Base-by-base conservation (phyloP, 208 protist genomes). In the Paratrypanosoma confusum region DNA sequence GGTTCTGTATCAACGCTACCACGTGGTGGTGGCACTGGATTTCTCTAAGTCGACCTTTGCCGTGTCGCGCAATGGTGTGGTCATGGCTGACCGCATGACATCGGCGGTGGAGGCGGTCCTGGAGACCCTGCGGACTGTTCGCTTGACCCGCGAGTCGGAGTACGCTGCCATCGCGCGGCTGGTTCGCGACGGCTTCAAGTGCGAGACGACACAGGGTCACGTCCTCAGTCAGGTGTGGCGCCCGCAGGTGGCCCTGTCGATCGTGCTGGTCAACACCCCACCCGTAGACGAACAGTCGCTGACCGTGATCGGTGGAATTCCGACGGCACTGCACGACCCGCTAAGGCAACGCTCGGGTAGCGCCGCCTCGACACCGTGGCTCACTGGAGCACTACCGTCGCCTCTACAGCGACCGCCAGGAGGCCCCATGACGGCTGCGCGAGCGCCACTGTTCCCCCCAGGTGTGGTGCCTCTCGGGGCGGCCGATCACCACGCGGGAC, bases 221-320 rank as follows among this genome's bases (percentile, higher is more conserved):
- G 52, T 88, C 35, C 21, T 83, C 40, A 26, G 44, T 28, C 74
- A 82, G 24, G 71, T 90, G 41, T 93, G 84, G 81, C 41, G 50
- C 29, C 84, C 84, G 3, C 47, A 21, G 13, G 51, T 93, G 1
- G 44, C 50, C 4, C 57, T 90, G 13, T 77, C 74, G 24, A 69
- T 93, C 8, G 40, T 90, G 5, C 59, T 93, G 16, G 50, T 90
- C 14, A 93, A 93, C 59, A 62, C 68, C 0, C 83, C 83, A 11
- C 44, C 3, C 14, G 8, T 48, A 16, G 52, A 49, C 14, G 11
- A n/a, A n/a, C n/a, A n/a, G n/a, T n/a, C n/a, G n/a, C n/a, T n/a
- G n/a, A n/a, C n/a, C n/a, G n/a, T n/a, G n/a, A n/a, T n/a, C n/a
- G n/a, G n/a, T n/a, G n/a, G n/a, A n/a, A n/a, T n/a, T n/a, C n/a